These are phyloP conservation scores for Truncatella angustata DNA, from an alignment of 2,329 filamentous ascomycete genomes.

Conservation along the genomic window DNA sequence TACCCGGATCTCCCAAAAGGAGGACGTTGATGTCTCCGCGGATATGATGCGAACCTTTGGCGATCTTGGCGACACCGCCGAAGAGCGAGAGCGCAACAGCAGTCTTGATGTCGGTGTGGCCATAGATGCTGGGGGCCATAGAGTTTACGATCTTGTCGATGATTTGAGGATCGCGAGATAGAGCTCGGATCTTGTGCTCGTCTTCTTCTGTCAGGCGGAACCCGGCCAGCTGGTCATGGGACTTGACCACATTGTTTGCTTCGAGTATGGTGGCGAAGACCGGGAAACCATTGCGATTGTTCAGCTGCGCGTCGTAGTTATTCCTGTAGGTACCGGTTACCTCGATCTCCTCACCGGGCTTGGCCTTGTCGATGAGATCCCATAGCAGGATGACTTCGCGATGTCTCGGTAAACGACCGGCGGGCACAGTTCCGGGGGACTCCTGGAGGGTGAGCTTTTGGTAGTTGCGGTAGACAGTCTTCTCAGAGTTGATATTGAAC, in stretches of 20 bases:
- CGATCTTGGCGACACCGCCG: conserved; percentile 87
- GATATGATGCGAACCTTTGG: conserved; percentile 85
- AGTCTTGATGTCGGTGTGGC: conserved; percentile 95
- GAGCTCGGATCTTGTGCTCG: conserved; percentile 81
- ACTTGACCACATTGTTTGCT: conserved; percentile 95
- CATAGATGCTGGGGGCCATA: conserved; percentile 96
- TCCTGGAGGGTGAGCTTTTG: conserved; percentile 97
- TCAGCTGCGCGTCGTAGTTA: conserved; percentile 95
- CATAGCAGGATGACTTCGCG: conserved; percentile 94
- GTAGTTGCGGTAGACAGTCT: conserved; percentile 98
- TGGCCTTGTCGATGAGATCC: conserved; percentile 94
- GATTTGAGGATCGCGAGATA: conserved; percentile 88
- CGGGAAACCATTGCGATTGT: conserved; percentile 98
- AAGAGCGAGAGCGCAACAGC: conserved; percentile 92
- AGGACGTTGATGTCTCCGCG: conserved; percentile 98
- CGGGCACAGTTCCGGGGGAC: conserved; percentile 93
- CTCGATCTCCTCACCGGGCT: conserved; percentile 96
- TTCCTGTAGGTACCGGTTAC: conserved; percentile 96
- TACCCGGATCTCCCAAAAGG: conserved; percentile 93
- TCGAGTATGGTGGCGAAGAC: conserved; percentile 98
- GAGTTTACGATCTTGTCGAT: conserved; percentile 90
- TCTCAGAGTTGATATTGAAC: conserved; percentile 93
- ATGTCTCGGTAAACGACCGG: conserved; percentile 88
- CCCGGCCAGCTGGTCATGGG: conserved; percentile 94
- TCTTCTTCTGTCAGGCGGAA: conserved; percentile 95